phyloP scores from a whole-genome alignment of 345 rosid genomes.

The Eutrema japonicum region DNA sequence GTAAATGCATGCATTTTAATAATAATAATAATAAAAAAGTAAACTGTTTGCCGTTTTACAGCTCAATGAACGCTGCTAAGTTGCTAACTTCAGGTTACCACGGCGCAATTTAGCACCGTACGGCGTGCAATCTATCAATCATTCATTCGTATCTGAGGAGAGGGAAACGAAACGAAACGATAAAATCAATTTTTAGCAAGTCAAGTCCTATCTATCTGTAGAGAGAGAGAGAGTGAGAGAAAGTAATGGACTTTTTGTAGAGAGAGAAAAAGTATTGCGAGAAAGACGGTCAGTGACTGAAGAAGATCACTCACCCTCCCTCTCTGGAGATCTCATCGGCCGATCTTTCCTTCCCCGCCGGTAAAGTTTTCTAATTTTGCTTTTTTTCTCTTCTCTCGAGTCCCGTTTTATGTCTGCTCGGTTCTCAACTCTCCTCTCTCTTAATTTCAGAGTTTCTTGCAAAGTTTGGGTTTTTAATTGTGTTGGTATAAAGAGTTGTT shows the following conservation, averaged over 20 bases:
- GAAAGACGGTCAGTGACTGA: slow-evolving; percentile 31
- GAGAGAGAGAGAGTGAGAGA: background rate
- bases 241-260: slow-evolving; percentile 6
- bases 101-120: slow-evolving; percentile 8
- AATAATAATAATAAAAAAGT: background rate
- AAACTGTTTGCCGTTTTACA: slow-evolving; percentile 23
- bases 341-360: slow-evolving; percentile 30
- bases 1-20: slow-evolving; percentile 5
- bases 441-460: background rate
- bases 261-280: slow-evolving; percentile 17
- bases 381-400: background rate
- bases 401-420: background rate
- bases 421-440: background rate
- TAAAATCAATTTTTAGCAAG: slow-evolving; percentile 12
- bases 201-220: slow-evolving; percentile 34
- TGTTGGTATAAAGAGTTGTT: background rate
- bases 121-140: slow-evolving; percentile 39
- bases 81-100: background rate
- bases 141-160: slow-evolving; percentile 38
- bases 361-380: slow-evolving; percentile 16
- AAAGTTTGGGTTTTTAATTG: background rate
- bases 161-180: slow-evolving; percentile 43
- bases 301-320: slow-evolving; percentile 25
- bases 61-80: slow-evolving; percentile 26
- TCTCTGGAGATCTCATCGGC: slow-evolving; percentile 33